Percentiles rank a stretch among this genome's conserved stretches.
phyloP scores from a whole-genome alignment of 1,284 basidiomycete species.

The Sparassis latifolia region DNA sequence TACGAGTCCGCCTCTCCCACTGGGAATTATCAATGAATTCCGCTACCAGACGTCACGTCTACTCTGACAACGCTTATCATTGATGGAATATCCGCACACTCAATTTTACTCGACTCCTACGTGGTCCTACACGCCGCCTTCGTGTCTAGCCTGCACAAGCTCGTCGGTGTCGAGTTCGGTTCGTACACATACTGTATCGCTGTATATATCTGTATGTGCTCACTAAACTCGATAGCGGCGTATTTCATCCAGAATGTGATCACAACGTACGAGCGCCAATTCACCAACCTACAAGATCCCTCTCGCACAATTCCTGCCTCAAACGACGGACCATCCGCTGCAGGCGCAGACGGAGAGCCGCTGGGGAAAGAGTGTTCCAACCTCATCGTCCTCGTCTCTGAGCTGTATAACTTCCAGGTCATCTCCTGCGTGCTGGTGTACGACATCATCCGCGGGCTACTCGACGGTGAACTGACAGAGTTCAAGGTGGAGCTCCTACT shows the following conservation, averaged over 20 bases:
- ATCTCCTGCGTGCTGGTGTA: constrained; percentile 85
- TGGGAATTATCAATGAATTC: background rate
- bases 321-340: constrained; percentile 12
- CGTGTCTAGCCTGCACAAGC: constrained; percentile 77
- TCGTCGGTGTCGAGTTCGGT: constrained; percentile 91
- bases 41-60: constrained; percentile 68
- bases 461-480: constrained; percentile 66
- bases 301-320: constrained; percentile 7
- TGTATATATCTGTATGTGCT: constrained; percentile 2
- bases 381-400: constrained; percentile 81
- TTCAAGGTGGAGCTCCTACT: constrained; percentile 83
- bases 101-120: constrained; percentile 84
- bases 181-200: constrained; percentile 17
- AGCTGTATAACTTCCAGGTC: constrained; percentile 95
- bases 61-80: constrained; percentile 77
- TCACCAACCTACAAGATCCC: constrained; percentile 19
- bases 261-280: constrained; percentile 57
- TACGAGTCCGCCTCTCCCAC: constrained; percentile 24
- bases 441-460: constrained; percentile 80
- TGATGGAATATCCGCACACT: constrained; percentile 77
- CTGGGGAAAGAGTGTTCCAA: constrained; percentile 86
- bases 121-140: constrained; percentile 90
- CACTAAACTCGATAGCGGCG: constrained; percentile 45
- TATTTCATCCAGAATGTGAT: constrained; percentile 73
- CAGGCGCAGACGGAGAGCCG: constrained; percentile 25